Conservation (phyloP, 306 rosid species). For the Lathyrus sativus region DNA sequence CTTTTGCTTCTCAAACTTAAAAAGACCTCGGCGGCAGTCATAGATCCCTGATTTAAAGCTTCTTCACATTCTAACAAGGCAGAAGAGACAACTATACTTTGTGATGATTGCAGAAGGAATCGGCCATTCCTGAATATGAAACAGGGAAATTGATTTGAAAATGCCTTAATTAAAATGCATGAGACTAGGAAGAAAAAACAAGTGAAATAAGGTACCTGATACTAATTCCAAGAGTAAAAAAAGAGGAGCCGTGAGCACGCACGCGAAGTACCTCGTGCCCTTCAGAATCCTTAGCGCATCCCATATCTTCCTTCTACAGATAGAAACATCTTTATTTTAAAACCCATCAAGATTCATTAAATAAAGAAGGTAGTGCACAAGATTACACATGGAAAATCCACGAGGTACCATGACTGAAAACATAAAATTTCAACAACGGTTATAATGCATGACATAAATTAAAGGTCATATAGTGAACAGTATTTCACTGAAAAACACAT, state of each 20-base stretch:
- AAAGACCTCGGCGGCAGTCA: slow-evolving; percentile 85
- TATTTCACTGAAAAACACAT: slow-evolving; percentile 5
- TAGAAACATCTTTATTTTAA: slow-evolving; percentile 38
- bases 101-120: slow-evolving; percentile 86
- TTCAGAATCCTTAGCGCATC: slow-evolving; percentile 55
- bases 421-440: slow-evolving; percentile 13
- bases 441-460: slow-evolving; percentile 16
- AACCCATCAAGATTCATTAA: slow-evolving; percentile 25
- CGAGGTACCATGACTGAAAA: slow-evolving; percentile 10
- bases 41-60: slow-evolving; percentile 89
- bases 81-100: slow-evolving; percentile 58
- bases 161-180: slow-evolving; percentile 17
- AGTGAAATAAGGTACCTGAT: slow-evolving; percentile 65
- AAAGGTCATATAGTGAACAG: neutral
- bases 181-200: neutral
- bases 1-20: slow-evolving; percentile 88
- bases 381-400: slow-evolving; percentile 13
- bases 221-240: slow-evolving; percentile 82
- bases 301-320: slow-evolving; percentile 63
- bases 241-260: slow-evolving; percentile 90
- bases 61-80: slow-evolving; percentile 86
- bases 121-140: slow-evolving; percentile 80
- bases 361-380: slow-evolving; percentile 25
- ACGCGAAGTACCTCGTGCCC: slow-evolving; percentile 80
- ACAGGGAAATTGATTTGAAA: slow-evolving; percentile 26